phyloP scores from a whole-genome alignment of 306 rosid genomes.

The Fragaria vesca region DNA sequence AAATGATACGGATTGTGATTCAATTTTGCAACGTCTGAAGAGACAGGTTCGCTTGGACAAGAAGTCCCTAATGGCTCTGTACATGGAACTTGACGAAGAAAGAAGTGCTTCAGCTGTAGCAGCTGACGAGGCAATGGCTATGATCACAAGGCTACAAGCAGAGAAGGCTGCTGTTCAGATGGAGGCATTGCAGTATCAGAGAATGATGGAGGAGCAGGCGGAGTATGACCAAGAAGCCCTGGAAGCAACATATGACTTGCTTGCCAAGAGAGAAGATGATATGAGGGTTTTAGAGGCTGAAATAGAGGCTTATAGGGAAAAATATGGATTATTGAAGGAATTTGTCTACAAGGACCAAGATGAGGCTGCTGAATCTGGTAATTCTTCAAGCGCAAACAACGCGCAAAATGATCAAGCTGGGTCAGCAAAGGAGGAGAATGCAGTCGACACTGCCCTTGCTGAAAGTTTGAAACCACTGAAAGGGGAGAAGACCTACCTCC shows the following conservation, averaged over 20 bases:
- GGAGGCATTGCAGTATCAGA: constrained; percentile 95
- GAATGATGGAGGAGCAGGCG: constrained; percentile 97
- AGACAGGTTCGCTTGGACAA: constrained; percentile 75
- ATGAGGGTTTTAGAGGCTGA: constrained; percentile 58
- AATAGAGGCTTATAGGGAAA: constrained; percentile 55
- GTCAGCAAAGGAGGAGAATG: constrained; percentile 26
- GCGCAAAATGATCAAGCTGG: constrained; percentile 28
- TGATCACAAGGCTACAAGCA: constrained; percentile 90
- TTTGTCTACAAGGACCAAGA: constrained; percentile 21
- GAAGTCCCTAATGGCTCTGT: constrained; percentile 73
- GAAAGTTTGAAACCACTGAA: constrained; percentile 41
- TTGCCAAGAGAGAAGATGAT: constrained; percentile 69
- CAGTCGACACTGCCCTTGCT: constrained; percentile 18
- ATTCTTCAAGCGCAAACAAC: constrained; percentile 36
- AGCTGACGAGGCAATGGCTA: constrained; percentile 98
- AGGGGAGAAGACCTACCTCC: constrained; percentile 48
- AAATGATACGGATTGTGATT: constrained; percentile 46
- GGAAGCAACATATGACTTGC: constrained; percentile 63
- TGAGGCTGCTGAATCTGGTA: constrained; percentile 26
- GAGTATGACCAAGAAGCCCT: constrained; percentile 95
- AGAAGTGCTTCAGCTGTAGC: constrained; percentile 94
- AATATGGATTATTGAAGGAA: constrained; percentile 51
- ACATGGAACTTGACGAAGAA: constrained; percentile 95
- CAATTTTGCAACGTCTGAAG: constrained; percentile 47
- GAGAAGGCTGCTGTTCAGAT: constrained; percentile 93